phyloP scores from a whole-genome alignment of 371 early-diverging fungal genomes.

The Mucor racemosus region DNA sequence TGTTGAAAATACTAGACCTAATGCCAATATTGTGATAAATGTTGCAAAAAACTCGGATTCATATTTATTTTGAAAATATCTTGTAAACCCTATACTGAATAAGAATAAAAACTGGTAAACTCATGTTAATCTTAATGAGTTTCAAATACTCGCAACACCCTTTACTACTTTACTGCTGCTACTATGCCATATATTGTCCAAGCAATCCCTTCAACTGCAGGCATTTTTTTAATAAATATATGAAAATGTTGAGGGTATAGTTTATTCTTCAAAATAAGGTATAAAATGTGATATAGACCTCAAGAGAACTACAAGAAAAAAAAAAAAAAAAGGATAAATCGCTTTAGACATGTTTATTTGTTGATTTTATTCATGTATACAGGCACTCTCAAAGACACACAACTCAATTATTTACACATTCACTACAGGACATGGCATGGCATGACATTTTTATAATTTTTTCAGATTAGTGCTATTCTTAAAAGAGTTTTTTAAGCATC shows the following conservation, averaged over 20 bases:
- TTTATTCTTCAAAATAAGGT: not conserved
- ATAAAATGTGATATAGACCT: no score
- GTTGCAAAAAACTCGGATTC: conserved; percentile 65
- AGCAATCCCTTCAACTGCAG: conserved; percentile 39
- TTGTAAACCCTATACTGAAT: conserved; percentile 56
- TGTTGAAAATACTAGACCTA: conserved; percentile 59
- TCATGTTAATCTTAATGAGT: not conserved
- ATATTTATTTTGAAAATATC: conserved; percentile 60
- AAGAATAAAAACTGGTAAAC: conserved; percentile 46
- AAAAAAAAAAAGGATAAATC: not conserved
- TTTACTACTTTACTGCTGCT: conserved; percentile 21
- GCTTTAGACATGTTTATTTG: not conserved
- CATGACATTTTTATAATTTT: no score
- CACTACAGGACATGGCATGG: not conserved
- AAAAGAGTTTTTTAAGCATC: not conserved
- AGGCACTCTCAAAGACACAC: conserved; percentile 6
- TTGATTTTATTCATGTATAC: not conserved
- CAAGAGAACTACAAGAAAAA: not conserved
- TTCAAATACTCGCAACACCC: not conserved
- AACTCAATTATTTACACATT: not conserved
- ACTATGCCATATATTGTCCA: conserved; percentile 41
- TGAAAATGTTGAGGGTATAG: not conserved
- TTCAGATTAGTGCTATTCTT: not conserved
- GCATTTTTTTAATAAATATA: not conserved
- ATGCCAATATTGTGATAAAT: conserved; percentile 51